Evolutionary conservation across 805 yeast species (phyloP), one percentile per base, ranked within the genome.

Genomic region (Candida easanensis): DNA sequence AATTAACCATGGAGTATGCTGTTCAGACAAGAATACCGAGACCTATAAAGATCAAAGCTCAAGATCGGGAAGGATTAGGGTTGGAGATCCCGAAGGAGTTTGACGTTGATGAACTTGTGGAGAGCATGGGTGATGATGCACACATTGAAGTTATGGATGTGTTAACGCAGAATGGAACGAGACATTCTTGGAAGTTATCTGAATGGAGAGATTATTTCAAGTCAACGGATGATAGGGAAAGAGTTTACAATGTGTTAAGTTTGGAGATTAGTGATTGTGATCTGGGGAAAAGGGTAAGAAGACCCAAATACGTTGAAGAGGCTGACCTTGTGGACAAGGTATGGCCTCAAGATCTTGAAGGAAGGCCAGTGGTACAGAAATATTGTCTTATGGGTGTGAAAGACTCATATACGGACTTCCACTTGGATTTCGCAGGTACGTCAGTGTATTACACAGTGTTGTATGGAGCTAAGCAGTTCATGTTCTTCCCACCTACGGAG

Each of bases 381-480:
- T 89, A 89, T 60, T 82, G 95, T 49, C 68, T 89, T 32, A 89
- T 89, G 95, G 84, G 95, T 0, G 95, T 87, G 3, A 68, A 72
- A 20, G 78, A 82, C 46, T 80, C 93, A 2, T 89, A 77, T 59
- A 89, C 97, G 0, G 97, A 89, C 60, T 89, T 88, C 64, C 97
- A 89, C 62, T 70, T 89, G 33, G 97, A 89, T 61, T 89, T 89
- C 61, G 93, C 95, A 2, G 97, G 96, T 0, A 86, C 96, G 0
- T 84, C 93, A 1, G 97, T 89, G 5, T 89, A 87, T 60, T 89
- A 89, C 62, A 87, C 91, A 2, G 80, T 89, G 3, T 64, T 89
- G 14, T 66, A 73, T n/a, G 97, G 97, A 1, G 53, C 66, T 3
- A 89, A 89, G 56, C 74, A 79, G 25, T 89, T 89, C 56, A 61